These are phyloP conservation scores for Candida vaughaniae DNA, from an alignment of 805 yeast genomes.

Conservation along the genomic window DNA sequence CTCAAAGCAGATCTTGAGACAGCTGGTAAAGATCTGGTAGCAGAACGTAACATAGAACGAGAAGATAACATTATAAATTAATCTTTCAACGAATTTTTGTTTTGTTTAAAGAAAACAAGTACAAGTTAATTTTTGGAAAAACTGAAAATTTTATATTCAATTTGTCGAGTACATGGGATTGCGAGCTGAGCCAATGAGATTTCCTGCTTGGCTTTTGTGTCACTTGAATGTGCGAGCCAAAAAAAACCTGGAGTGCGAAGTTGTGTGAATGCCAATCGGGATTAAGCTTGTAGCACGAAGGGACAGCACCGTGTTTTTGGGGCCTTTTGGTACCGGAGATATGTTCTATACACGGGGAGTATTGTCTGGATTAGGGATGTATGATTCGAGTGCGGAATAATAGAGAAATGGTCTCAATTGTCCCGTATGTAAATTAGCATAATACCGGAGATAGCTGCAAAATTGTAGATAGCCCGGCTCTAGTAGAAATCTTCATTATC, in stretches of 20 bases:
- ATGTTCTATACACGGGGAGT: too few relatives aligned
- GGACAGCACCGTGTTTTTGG: too few relatives aligned
- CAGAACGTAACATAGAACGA: constrained; percentile 83
- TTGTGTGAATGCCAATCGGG: too few relatives aligned
- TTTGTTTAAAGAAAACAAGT: constrained; percentile 10
- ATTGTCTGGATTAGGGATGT: too few relatives aligned
- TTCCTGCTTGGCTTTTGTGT: constrained; percentile 10
- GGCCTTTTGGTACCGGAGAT: too few relatives aligned
- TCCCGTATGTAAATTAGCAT: too few relatives aligned
- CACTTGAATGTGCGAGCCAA: background rate
- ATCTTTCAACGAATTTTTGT: constrained; percentile 6
- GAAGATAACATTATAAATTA: constrained; percentile 63
- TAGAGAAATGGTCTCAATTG: too few relatives aligned
- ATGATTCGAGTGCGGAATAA: too few relatives aligned
- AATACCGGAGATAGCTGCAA: too few relatives aligned
- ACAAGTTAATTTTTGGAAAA: constrained; percentile 13
- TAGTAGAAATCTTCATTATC: too few relatives aligned
- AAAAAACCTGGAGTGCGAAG: background rate
- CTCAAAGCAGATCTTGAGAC: constrained; percentile 31
- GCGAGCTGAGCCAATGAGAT: constrained; percentile 13
- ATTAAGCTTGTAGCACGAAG: too few relatives aligned
- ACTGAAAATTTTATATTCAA: constrained; percentile 16
- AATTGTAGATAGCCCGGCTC: too few relatives aligned
- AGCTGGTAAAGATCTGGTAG: constrained; percentile 71
- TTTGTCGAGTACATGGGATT: constrained; percentile 14